A percentile compares a stretch with the other conserved stretches of the same genome.
Evolutionary conservation across 768 basidiomycete species (phyloP).

Genomic region (Ephemerocybe angulata): DNA sequence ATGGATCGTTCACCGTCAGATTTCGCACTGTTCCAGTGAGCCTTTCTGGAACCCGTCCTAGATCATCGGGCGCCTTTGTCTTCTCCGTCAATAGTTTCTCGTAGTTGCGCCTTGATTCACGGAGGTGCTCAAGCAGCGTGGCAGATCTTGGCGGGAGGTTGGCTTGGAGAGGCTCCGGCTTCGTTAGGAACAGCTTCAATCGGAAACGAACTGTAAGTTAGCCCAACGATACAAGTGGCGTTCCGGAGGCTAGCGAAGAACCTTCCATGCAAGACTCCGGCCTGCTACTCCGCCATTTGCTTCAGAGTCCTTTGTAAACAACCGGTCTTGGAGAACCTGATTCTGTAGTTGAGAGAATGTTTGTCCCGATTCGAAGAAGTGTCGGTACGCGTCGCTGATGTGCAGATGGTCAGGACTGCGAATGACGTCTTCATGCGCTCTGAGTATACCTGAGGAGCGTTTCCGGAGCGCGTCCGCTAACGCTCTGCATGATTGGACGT

Average conservation of each 20-base stretch:
- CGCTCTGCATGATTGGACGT: background rate
- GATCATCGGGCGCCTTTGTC: slow-evolving; percentile 83
- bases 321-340: slow-evolving; percentile 54
- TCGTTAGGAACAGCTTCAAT: slow-evolving; percentile 63
- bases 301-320: slow-evolving; percentile 41
- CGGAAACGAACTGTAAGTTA: slow-evolving; percentile 14
- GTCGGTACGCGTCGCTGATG: slow-evolving; percentile 39
- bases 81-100: slow-evolving; percentile 57
- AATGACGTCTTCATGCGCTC: background rate
- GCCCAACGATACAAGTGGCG: slow-evolving; percentile 1
- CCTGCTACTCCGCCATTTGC: slow-evolving; percentile 50
- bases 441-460: background rate
- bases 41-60: slow-evolving; percentile 29
- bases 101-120: slow-evolving; percentile 53
- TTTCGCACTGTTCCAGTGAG: slow-evolving; percentile 33
- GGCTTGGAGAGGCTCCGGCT: slow-evolving; percentile 59
- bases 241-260: slow-evolving; percentile 22
- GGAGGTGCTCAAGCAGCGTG: slow-evolving; percentile 41
- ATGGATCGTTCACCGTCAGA: slow-evolving; percentile 73
- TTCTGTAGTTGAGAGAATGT: slow-evolving; percentile 67
- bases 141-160: slow-evolving; percentile 37
- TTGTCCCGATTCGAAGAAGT: slow-evolving; percentile 48
- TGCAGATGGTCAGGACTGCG: background rate
- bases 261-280: slow-evolving; percentile 88
- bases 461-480: background rate